These are phyloP conservation scores for Cytospora piceicola DNA, from an alignment of 2,329 filamentous ascomycete genomes.

Conservation along the genomic window DNA sequence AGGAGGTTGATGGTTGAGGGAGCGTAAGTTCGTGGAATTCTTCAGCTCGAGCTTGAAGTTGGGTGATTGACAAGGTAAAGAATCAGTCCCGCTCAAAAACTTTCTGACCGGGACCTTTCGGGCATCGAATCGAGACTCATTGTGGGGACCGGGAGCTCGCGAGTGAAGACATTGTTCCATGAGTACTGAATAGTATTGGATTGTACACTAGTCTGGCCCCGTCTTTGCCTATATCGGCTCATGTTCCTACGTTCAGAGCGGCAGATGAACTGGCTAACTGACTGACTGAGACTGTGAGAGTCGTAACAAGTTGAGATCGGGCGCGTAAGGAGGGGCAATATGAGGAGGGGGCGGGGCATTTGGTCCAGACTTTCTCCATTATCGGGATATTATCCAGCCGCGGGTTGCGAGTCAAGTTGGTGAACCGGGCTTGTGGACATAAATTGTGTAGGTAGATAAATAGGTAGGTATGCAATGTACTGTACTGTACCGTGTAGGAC, in stretches of 20 bases:
- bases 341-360: constrained; percentile 21
- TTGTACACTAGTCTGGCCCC: not conserved
- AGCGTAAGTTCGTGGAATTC: not conserved
- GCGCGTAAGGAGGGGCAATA: constrained; percentile 12
- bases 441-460: no score
- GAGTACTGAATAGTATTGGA: not conserved
- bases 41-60: not conserved
- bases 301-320: constrained; percentile 1
- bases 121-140: not conserved
- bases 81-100: not conserved
- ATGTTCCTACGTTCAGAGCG: not conserved
- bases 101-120: not conserved
- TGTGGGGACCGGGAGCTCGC: not conserved
- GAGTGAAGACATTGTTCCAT: not conserved
- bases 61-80: not conserved
- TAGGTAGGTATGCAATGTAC: no score
- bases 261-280: not conserved
- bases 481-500: no score
- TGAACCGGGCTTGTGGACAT: no score
- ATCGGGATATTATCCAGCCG: constrained; percentile 21
- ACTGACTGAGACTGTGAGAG: constrained; percentile 9
- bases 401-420: constrained; percentile 5
- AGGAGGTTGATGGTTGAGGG: no score
- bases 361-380: constrained; percentile 7
- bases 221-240: not conserved